Evolutionary conservation across 2,329 filamentous ascomycete species (phyloP), one percentile per base, ranked within the genome.

Genomic region (Fusarium burgessii): DNA sequence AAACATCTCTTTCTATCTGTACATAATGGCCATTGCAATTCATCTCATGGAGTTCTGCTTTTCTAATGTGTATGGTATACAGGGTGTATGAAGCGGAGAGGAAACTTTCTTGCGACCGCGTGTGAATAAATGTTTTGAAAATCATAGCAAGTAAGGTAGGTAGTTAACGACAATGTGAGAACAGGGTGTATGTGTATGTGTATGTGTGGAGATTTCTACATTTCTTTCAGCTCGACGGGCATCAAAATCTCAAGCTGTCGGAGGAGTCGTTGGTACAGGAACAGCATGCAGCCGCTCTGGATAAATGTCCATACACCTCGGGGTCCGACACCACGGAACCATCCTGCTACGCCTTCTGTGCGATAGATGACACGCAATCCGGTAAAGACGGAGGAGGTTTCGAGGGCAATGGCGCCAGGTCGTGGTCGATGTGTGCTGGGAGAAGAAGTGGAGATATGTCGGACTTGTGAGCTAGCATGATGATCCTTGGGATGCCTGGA

Each of bases 231-330:
- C 61, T 80, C 80, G 17, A 72, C 57, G 5, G 81, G 81, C 63
- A 77, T 75, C 78, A 83, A 82, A 42, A 81, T 73, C 61, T 95
- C 92, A 72, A 98, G 87, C 81, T 91, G 89, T 76, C 92, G 91
- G 78, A 98, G 83, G 60, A 98, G 85, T 66, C 91, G 92, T 83
- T 98, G 95, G 81, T 98, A 98, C 80, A 98, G 85, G 75, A 98
- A 95, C 78, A 98, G 85, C 95, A 98, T 98, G 72, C 94, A 97
- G 43, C 95, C 93, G 77, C 93, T 97, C 84, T 99, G 96, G 62
- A 98, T 93, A 77, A 95, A 97, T 25, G 96, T 99, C 96, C 96
- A 99, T 17, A 98, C 93, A 62, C 92, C 92, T 58, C 96, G 89
- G 3, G 96, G 96, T 0, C 95, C 95, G 3, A 99, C 95, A 29